Percentiles rank a stretch among this genome's conserved stretches.
These are phyloP conservation scores for Talaromyces sp. DNA, from an alignment of 2,329 filamentous ascomycete species.

Conservation along the genomic window DNA sequence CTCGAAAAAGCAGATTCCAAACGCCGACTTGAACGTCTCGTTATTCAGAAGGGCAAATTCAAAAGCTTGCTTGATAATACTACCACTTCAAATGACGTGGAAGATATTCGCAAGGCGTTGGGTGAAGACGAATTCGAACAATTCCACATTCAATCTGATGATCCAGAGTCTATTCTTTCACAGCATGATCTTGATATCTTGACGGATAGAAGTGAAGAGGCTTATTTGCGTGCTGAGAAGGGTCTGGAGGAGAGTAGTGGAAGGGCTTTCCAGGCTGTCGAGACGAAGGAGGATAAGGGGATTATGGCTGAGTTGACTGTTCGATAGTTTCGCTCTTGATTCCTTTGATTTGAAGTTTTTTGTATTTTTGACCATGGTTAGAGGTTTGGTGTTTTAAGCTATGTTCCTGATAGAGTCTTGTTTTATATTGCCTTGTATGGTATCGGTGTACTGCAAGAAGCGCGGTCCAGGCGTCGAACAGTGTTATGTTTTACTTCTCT, in stretches of 20 bases:
- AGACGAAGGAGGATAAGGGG: constrained; percentile 58
- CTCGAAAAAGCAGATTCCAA: constrained; percentile 88
- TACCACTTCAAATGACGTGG: constrained; percentile 50
- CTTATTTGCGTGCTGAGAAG: constrained; percentile 69
- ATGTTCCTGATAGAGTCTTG: neutral
- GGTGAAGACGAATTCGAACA: constrained; percentile 70
- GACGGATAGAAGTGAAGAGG: constrained; percentile 69
- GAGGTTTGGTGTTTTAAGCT: neutral
- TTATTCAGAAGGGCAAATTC: constrained; percentile 91
- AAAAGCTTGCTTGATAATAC: constrained; percentile 61
- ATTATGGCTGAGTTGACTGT: constrained; percentile 29
- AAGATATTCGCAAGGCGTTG: constrained; percentile 61
- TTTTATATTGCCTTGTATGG: neutral
- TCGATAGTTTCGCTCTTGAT: constrained; percentile 17
- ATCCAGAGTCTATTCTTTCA: constrained; percentile 64
- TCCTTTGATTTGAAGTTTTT: neutral
- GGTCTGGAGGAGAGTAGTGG: constrained; percentile 60
- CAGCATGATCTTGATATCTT: constrained; percentile 73
- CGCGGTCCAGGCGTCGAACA: neutral
- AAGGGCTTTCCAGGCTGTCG: constrained; percentile 67
- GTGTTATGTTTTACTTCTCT: no score
- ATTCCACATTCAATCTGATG: constrained; percentile 50
- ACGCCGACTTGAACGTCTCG: constrained; percentile 83
- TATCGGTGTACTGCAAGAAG: neutral
- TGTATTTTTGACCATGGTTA: neutral